Conservation (phyloP, 805 yeast genomes). For the Saturnispora sanitii region DNA sequence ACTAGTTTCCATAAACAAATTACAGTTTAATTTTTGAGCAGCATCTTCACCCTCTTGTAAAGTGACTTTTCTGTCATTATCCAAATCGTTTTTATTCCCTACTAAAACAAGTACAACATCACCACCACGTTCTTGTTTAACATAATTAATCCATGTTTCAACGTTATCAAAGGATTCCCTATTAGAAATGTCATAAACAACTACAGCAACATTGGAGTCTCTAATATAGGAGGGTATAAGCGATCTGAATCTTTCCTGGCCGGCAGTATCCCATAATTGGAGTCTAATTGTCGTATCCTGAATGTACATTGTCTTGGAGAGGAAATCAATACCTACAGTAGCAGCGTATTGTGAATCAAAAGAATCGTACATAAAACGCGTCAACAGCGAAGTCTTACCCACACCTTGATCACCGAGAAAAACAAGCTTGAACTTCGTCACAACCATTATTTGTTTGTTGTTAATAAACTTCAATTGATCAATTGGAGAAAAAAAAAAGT, state of each 20-base stretch:
- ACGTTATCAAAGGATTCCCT: conserved; percentile 76
- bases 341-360: conserved; percentile 96
- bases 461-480: too few species aligned
- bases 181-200: conserved; percentile 88
- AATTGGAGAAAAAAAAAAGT: too few species aligned
- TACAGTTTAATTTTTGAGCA: conserved; percentile 62
- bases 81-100: conserved; percentile 86
- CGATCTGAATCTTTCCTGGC: conserved; percentile 92
- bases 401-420: conserved; percentile 97
- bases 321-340: conserved; percentile 92
- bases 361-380: conserved; percentile 97
- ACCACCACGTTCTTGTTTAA: conserved; percentile 81
- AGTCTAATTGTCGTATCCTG: conserved; percentile 92
- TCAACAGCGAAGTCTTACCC: conserved; percentile 90
- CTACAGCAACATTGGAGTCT: conserved; percentile 94
- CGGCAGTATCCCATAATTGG: conserved; percentile 97
- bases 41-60: conserved; percentile 76
- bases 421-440: conserved; percentile 76
- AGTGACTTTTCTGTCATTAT: conserved; percentile 66
- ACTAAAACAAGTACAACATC: conserved; percentile 85
- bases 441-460: conserved; percentile 10
- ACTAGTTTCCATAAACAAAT: conserved; percentile 82
- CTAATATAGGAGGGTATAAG: conserved; percentile 92
- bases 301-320: conserved; percentile 85
- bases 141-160: conserved; percentile 90